phyloP scores from a whole-genome alignment of 148 eudicot genomes.

The Rhododendron ovatum region DNA sequence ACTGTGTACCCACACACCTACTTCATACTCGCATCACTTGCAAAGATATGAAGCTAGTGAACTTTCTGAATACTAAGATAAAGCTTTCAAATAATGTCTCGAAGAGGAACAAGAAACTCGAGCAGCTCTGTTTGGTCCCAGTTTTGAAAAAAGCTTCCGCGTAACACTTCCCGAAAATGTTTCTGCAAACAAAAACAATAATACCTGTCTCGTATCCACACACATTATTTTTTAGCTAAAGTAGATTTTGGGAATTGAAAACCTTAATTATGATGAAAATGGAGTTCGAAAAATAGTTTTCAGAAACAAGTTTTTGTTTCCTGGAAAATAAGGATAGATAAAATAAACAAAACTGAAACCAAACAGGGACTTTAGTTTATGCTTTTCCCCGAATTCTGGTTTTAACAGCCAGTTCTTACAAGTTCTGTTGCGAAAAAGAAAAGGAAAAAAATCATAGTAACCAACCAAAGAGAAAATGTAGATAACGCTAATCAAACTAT shows the following conservation, averaged over 20 bases:
- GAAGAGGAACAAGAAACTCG: background rate
- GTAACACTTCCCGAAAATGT: background rate
- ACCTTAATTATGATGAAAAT: background rate
- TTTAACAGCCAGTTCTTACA: background rate
- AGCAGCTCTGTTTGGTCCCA: background rate
- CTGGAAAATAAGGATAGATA: background rate
- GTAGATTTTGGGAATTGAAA: background rate
- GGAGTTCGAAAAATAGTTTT: no score
- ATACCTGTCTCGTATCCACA: background rate
- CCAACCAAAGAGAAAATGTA: background rate
- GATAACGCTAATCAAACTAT: background rate
- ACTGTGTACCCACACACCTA: no score
- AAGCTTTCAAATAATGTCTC: background rate
- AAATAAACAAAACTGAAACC: background rate
- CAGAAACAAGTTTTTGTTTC: background rate
- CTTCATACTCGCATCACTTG: no score
- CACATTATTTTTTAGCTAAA: background rate
- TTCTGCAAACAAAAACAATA: background rate
- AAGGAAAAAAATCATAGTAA: background rate
- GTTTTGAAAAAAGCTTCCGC: background rate
- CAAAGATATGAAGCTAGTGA: background rate
- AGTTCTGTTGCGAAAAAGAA: background rate
- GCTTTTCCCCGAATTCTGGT: background rate
- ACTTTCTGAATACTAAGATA: background rate
- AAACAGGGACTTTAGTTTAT: background rate